Percentiles rank a stretch among this genome's conserved stretches.
phyloP scores from a whole-genome alignment of 2,329 filamentous ascomycete genomes.

The Coniella lustricola region DNA sequence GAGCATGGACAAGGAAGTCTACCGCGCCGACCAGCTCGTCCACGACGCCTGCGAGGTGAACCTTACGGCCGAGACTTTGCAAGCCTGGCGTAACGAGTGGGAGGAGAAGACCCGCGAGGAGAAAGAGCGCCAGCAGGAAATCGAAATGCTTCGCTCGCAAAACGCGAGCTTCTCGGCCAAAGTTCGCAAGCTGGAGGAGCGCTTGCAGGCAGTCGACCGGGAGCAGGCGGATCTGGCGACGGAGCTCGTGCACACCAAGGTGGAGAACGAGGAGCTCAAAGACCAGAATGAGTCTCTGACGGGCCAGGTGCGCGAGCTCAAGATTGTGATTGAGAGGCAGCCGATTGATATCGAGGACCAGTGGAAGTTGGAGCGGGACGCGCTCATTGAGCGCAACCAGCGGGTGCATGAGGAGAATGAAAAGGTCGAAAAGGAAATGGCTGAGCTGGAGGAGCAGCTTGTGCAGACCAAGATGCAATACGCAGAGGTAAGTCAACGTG shows the following conservation, averaged over 20 bases:
- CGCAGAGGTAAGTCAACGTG: conserved; percentile 69
- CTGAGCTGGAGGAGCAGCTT: conserved; percentile 85
- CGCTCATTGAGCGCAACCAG: conserved; percentile 84
- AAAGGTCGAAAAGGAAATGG: conserved; percentile 78
- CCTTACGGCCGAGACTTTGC: conserved; percentile 75
- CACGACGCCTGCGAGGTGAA: conserved; percentile 86
- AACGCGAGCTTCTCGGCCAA: conserved; percentile 64
- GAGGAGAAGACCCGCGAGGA: conserved; percentile 81
- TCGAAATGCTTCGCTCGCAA: conserved; percentile 63
- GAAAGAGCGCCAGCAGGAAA: conserved; percentile 73
- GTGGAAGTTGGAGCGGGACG: conserved; percentile 79
- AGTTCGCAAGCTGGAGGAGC: conserved; percentile 80
- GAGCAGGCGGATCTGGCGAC: conserved; percentile 90
- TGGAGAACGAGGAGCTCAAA: conserved; percentile 82
- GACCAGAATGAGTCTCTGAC: conserved; percentile 86
- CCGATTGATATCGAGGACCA: conserved; percentile 79
- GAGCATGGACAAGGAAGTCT: conserved; percentile 90
- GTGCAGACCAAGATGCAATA: conserved; percentile 92
- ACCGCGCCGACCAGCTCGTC: conserved; percentile 87
- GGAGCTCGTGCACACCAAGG: conserved; percentile 84
- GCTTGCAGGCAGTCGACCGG: conserved; percentile 77
- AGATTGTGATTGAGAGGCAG: conserved; percentile 81
- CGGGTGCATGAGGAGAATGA: conserved; percentile 93
- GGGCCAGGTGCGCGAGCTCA: conserved; percentile 77
- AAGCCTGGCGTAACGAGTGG: conserved; percentile 79